These are phyloP conservation scores for Symbiodinium pilosum DNA, from an alignment of 73 alveolate genomes.

Conservation along the genomic window DNA sequence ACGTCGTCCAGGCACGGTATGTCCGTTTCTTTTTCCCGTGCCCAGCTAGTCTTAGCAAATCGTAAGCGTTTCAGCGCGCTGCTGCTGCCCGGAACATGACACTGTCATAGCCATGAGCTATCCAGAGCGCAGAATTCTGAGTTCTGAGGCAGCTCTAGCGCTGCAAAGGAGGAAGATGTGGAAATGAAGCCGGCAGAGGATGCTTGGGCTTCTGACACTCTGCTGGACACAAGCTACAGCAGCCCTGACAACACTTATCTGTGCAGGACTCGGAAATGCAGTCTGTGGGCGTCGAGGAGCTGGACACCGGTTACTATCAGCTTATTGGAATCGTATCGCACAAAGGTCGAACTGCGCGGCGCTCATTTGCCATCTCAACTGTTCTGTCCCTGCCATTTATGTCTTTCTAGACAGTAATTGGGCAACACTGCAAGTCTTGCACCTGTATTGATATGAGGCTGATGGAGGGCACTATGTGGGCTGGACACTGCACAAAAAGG, in stretches of 20 bases:
- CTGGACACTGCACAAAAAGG: slow-evolving; percentile 83
- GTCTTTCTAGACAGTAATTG: too few relatives aligned
- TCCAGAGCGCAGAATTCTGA: too few relatives aligned
- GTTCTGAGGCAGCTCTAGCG: too few relatives aligned
- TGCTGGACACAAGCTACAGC: too few relatives aligned
- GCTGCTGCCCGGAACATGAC: too few relatives aligned
- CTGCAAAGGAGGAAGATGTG: slow-evolving; percentile 45
- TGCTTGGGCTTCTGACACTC: too few relatives aligned
- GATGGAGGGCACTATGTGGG: slow-evolving; percentile 92
- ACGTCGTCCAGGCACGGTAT: too few relatives aligned
- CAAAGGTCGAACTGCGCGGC: slow-evolving; percentile 58
- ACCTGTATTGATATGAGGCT: not conserved
- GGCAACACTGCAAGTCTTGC: not conserved
- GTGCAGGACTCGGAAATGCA: slow-evolving; percentile 12
- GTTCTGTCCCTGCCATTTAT: not conserved
- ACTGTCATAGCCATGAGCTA: too few relatives aligned
- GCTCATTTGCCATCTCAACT: not conserved
- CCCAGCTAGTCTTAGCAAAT: too few relatives aligned
- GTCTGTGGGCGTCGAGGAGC: slow-evolving; percentile 52
- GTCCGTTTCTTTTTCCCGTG: too few relatives aligned
- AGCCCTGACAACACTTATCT: too few relatives aligned
- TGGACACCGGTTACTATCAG: slow-evolving; percentile 42
- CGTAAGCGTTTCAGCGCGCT: too few relatives aligned
- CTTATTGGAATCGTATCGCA: slow-evolving; percentile 54
- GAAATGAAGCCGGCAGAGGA: slow-evolving; percentile 87